Conservation (phyloP, 495 filamentous ascomycete species). For the Lineolata rhizophorae region DNA sequence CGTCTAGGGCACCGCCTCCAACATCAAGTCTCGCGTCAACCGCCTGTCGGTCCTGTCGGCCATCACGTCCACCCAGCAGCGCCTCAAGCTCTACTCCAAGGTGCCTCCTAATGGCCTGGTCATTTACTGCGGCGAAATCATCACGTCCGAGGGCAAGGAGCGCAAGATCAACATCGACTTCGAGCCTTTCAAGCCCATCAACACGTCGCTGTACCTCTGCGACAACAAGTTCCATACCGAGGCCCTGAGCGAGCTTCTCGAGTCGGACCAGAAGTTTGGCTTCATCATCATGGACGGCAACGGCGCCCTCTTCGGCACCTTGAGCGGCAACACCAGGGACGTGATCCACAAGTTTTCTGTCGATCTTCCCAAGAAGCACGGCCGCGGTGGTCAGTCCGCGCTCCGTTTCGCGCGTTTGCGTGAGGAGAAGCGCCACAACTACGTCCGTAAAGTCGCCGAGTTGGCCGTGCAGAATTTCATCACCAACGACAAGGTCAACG, state of each 20-base stretch:
- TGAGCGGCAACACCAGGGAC: conserved; percentile 91
- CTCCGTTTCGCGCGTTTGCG: conserved; percentile 98
- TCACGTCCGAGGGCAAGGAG: conserved; percentile 95
- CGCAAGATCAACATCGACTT: conserved; percentile 99
- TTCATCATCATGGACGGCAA: conserved; percentile 99
- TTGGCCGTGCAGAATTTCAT: conserved; percentile 97
- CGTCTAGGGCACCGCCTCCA: conserved; percentile 67
- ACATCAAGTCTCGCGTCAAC: conserved; percentile 98
- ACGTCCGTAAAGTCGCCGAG: conserved; percentile 95
- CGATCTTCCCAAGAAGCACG: conserved; percentile 97
- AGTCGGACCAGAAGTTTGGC: conserved; percentile 96
- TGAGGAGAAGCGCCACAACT: conserved; percentile 99
- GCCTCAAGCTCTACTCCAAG: conserved; percentile 95
- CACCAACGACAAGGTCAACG: conserved; percentile 92
- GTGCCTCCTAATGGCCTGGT: conserved; percentile 94
- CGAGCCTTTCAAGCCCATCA: conserved; percentile 98
- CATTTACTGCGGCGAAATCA: conserved; percentile 99
- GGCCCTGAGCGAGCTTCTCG: conserved; percentile 82
- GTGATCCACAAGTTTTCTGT: conserved; percentile 94
- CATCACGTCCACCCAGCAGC: conserved; percentile 96
- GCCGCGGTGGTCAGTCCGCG: conserved; percentile 96
- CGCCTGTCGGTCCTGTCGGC: conserved; percentile 90
- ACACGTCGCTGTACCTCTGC: conserved; percentile 95
- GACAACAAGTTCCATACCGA: conserved; percentile 99
- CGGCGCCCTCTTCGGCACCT: conserved; percentile 84